Evolutionary conservation across 2,329 filamentous ascomycete genomes (phyloP), one percentile per base, ranked within the genome.

Genomic region (Apiospora rasikravindrae): DNA sequence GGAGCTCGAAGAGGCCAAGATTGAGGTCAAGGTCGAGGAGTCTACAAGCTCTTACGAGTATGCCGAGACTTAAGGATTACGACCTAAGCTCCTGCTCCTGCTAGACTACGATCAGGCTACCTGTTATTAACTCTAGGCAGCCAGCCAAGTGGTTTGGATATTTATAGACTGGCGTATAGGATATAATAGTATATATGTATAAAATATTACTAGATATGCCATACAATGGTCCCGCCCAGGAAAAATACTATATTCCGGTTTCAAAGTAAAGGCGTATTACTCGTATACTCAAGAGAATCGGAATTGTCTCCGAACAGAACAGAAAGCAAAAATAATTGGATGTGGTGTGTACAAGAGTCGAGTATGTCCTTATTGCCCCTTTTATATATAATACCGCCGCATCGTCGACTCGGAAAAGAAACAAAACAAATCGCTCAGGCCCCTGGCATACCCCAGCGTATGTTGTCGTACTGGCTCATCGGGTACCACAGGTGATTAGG

Each of bases 1-100:
- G 85, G 94, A 97, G 85, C 83, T 98, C 44, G 91, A 95, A 80
- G 93, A 97, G 86, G 94, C 93, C 45, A 91, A 86, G 80, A 93
- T 98, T 75, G 93, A 97, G 84, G 93, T 98, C 44, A 86, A 86
- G 22, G 94, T 98, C 16, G 91, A 93, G 83, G 94, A 98, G 80
- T 92, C 92, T 19, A 91, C 91, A 45, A 91, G 93, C 37, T 87
- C 90, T 24, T 98, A 97, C 82, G 87, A 89, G 79, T 98, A 94
- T 82, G 84, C 86, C 69, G 92, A 94, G 87, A 94, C 92, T 72
- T 94, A 82, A 83, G 47, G 13, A 11, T 42, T n/a, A 22, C 45
- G 16, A 13, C 26, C 24, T 16, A 2, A 53, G 29, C 53, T 10
- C 1, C 16, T 4, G 29, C 53, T 10, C 1, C 16, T 4, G 6